Conservation (phyloP, 2,329 filamentous ascomycete genomes). For the Microsporum ferrugineum region DNA sequence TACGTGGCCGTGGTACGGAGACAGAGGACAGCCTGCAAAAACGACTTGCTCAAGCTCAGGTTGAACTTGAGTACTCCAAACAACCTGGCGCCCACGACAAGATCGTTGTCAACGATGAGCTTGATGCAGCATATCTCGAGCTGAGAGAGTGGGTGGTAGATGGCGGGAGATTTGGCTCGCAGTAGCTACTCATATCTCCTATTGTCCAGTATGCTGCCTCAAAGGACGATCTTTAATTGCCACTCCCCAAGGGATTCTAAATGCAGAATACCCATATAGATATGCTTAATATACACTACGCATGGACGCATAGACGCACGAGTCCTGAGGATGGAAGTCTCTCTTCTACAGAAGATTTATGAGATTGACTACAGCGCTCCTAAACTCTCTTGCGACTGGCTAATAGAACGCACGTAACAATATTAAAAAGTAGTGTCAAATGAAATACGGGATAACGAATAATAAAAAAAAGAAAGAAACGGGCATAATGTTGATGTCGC, state of each 20-base stretch:
- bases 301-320: neutral
- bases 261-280: neutral
- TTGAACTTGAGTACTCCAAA: constrained; percentile 63
- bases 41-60: constrained; percentile 57
- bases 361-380: neutral
- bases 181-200: too few relatives aligned
- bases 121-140: constrained; percentile 46
- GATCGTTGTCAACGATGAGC: constrained; percentile 55
- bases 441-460: constrained; percentile 1
- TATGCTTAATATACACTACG: neutral
- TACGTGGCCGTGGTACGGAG: constrained; percentile 68
- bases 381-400: neutral
- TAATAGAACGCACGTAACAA: neutral
- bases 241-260: neutral
- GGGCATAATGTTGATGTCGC: neutral
- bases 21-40: constrained; percentile 59
- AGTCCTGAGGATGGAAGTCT: neutral
- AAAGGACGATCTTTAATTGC: too few relatives aligned
- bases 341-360: neutral
- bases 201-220: too few relatives aligned
- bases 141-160: constrained; percentile 44
- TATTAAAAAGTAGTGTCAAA: constrained; percentile 3
- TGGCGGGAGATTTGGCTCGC: constrained; percentile 24
- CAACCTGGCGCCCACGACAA: constrained; percentile 55
- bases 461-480: neutral